Percentiles rank a stretch among this genome's conserved stretches.
Conservation (phyloP, 2,329 filamentous ascomycete species). For the Coniochaeta hoffmannii region DNA sequence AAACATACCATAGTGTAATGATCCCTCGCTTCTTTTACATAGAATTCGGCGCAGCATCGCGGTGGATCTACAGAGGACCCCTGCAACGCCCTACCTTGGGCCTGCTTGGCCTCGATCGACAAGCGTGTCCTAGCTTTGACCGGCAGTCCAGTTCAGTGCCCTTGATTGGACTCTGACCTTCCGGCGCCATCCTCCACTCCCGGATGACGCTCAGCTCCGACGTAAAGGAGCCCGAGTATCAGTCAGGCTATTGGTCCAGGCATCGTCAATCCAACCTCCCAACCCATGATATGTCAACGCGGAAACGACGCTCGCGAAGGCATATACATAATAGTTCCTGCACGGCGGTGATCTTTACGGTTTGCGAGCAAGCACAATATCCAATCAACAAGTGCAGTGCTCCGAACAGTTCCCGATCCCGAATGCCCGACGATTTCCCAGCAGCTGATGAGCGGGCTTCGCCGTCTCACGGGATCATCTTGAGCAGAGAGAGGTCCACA, state of each 20-base stretch:
- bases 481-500: too few relatives aligned
- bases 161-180: not conserved
- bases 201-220: not conserved
- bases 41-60: not conserved
- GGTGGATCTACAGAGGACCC: not conserved
- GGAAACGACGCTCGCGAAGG: not conserved
- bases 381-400: not conserved
- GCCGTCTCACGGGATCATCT: too few relatives aligned
- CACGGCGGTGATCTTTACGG: not conserved
- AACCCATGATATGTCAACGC: not conserved
- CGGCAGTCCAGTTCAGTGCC: not conserved
- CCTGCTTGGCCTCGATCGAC: not conserved
- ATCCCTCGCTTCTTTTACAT: not conserved
- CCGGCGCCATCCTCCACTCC: not conserved
- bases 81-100: not conserved
- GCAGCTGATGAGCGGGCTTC: too few relatives aligned
- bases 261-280: not conserved
- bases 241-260: not conserved
- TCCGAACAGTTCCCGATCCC: not conserved
- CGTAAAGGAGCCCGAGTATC: not conserved
- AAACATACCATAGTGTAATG: not conserved
- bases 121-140: not conserved
- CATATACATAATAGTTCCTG: conserved; percentile 1
- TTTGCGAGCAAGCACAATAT: not conserved
- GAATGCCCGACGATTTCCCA: not conserved